phyloP scores from a whole-genome alignment of 2,329 filamentous ascomycete genomes.

The Paracorniculantispora psalliotae region DNA sequence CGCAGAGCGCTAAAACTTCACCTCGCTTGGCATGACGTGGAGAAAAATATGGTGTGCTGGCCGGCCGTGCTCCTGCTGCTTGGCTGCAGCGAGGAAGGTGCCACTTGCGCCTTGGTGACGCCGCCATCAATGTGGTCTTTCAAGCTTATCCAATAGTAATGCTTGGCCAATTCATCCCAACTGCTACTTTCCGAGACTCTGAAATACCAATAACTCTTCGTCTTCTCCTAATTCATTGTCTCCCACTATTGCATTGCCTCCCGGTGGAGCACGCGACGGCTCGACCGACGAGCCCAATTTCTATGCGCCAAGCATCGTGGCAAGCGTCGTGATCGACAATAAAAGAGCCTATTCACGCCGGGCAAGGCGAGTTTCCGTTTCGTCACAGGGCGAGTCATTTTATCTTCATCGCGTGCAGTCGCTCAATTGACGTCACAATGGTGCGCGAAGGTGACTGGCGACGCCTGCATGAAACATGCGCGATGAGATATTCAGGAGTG shows the following conservation, averaged over 20 bases:
- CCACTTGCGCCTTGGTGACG: neutral
- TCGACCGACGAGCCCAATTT: neutral
- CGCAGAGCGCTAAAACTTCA: neutral
- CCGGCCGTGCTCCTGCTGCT: neutral
- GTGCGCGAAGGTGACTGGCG: neutral
- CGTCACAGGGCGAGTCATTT: neutral
- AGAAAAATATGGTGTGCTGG: neutral
- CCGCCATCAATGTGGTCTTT: neutral
- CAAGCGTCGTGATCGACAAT: neutral
- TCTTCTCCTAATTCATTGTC: neutral
- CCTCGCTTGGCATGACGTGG: neutral
- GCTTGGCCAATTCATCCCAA: neutral
- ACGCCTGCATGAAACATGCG: neutral
- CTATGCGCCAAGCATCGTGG: neutral
- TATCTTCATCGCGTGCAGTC: neutral
- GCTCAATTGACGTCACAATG: neutral
- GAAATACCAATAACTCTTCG: neutral
- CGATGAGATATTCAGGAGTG: neutral
- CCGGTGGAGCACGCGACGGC: neutral
- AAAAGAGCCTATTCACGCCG: neutral
- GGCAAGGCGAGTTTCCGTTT: too few species aligned
- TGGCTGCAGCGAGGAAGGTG: neutral
- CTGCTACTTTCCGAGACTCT: neutral
- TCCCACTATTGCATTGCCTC: neutral
- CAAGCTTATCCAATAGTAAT: neutral